Conservation (phyloP, 2,329 filamentous ascomycete genomes). For the Colletotrichum camelliae region DNA sequence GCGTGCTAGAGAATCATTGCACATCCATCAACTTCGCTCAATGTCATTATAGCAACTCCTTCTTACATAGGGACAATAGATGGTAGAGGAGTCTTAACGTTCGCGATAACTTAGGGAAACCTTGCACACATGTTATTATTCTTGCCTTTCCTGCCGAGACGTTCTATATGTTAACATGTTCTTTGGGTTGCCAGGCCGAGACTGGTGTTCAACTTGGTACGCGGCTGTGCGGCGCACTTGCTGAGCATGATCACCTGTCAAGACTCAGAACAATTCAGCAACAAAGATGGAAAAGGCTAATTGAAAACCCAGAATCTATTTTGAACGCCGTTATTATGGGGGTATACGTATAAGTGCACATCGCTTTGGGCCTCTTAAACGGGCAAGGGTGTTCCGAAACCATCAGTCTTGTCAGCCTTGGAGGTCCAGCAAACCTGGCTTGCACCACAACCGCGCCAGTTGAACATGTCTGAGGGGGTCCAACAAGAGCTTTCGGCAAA, state of each 20-base stretch:
- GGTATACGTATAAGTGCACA: background rate
- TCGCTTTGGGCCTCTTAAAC: background rate
- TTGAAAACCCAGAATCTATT: background rate
- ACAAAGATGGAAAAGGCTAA: background rate
- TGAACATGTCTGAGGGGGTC: background rate
- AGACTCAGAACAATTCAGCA: background rate
- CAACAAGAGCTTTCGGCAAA: background rate
- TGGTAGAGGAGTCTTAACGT: background rate
- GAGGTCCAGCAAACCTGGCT: background rate
- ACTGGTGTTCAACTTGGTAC: no score
- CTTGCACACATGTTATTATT: background rate
- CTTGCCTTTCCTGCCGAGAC: background rate
- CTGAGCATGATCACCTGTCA: background rate
- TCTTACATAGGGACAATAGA: background rate
- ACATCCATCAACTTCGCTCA: rapidly evolving
- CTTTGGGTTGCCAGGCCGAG: background rate
- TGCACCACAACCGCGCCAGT: background rate
- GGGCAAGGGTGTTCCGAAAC: background rate
- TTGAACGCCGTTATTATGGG: background rate
- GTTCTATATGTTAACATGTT: background rate
- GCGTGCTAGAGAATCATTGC: background rate
- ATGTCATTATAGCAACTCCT: background rate
- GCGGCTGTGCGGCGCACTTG: background rate
- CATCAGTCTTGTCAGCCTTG: background rate
- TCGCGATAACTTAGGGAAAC: background rate